phyloP scores from a whole-genome alignment of 176 grass and related monocot genomes.

The Phyllostachys edulis region DNA sequence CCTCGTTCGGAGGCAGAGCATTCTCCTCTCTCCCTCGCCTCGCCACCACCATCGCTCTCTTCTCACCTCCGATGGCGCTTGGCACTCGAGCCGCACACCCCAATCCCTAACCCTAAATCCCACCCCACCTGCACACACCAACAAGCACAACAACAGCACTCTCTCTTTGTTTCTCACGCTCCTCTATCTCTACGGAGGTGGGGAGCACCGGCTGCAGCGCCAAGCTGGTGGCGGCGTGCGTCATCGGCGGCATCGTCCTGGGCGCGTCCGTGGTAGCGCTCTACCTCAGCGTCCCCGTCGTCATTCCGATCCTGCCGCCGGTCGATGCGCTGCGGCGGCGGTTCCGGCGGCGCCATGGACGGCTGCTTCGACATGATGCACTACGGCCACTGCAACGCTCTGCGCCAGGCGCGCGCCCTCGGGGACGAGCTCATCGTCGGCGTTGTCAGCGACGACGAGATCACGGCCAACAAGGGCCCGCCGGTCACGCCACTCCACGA shows the following conservation, averaged over 20 bases:
- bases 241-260: conserved; percentile 71
- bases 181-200: conserved; percentile 38
- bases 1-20: not conserved
- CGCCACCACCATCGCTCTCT: not conserved
- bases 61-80: conserved; percentile 26
- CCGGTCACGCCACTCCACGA: conserved; percentile 77
- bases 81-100: not conserved
- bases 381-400: conserved; percentile 92
- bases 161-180: not conserved
- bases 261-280: conserved; percentile 53
- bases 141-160: not conserved
- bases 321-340: conserved; percentile 25
- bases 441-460: conserved; percentile 80
- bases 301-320: conserved; percentile 9
- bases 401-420: conserved; percentile 73
- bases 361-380: conserved; percentile 99
- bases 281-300: conserved; percentile 31
- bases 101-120: conserved; percentile 34
- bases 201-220: conserved; percentile 31
- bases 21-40: not conserved
- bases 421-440: conserved; percentile 87
- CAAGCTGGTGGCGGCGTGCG: conserved; percentile 46
- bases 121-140: not conserved
- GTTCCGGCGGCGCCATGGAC: conserved; percentile 53
- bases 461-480: conserved; percentile 80